These are phyloP conservation scores for Suillus tomentosus DNA, from an alignment of 768 basidiomycete species.

Conservation along the genomic window DNA sequence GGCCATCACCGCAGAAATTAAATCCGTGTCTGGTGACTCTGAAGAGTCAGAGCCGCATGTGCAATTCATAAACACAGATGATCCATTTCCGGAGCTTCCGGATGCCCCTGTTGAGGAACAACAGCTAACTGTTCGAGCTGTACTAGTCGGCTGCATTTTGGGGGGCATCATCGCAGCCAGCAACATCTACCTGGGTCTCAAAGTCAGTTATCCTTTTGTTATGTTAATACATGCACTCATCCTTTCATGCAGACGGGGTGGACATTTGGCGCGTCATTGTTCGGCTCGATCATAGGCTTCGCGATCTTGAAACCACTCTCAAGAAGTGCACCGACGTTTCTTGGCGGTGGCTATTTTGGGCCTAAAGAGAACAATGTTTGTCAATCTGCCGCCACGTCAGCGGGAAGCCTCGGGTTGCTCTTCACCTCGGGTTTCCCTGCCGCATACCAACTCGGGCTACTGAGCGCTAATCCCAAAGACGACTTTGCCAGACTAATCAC, in stretches of 20 bases:
- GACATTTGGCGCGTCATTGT: conserved; percentile 63
- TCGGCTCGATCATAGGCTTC: conserved; percentile 42
- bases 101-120: conserved; percentile 46
- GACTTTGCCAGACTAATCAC: conserved; percentile 59
- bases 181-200: conserved; percentile 68
- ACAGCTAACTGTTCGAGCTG: conserved; percentile 50
- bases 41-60: background rate
- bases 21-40: background rate
- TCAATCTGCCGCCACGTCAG: conserved; percentile 32
- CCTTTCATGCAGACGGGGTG: conserved; percentile 45
- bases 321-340: conserved; percentile 44
- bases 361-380: conserved; percentile 55
- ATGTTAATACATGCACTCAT: background rate
- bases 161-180: conserved; percentile 60
- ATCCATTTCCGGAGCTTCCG: conserved; percentile 54
- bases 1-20: background rate
- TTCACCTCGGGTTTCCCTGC: conserved; percentile 60
- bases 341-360: conserved; percentile 55
- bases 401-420: conserved; percentile 58
- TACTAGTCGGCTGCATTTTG: conserved; percentile 48
- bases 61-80: conserved; percentile 15
- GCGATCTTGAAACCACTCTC: conserved; percentile 61
- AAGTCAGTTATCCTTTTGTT: conserved; percentile 24
- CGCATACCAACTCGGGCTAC: conserved; percentile 54
- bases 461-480: conserved; percentile 47